Base-by-base conservation (phyloP, 495 filamentous ascomycete genomes). In the Lophium mytilinum region DNA sequence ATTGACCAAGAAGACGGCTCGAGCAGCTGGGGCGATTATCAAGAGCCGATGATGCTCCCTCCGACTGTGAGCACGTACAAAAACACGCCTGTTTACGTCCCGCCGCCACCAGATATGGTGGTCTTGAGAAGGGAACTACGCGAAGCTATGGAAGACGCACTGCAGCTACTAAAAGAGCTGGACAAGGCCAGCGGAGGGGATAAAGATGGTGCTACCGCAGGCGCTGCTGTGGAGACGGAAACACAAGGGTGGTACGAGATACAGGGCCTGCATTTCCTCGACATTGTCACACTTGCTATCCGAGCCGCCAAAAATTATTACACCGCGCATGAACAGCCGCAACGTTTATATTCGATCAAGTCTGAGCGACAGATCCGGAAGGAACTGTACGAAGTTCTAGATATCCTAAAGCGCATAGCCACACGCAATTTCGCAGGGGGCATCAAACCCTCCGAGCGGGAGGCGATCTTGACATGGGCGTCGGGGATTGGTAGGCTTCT, bases 1-100 rank as follows among this genome's bases (percentile, higher is more conserved):
- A 71, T 80, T 33, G 81, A 82, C 17, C 76, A 81, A 46, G 72
- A 77, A 4, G 73, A 78, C 30, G 67, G 65, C 4, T 73, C 69
- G 1, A 77, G 76, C 17, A 68, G 73, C 57, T 82, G 75, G 59
- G 80, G 80, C 0, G 78, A 84, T 36, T 80, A 80, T 37, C 76
- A 82, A 0, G 81, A 84, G 59, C 75, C 79, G 24, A 74, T 82
- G 39, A 92, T 98, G 85, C 83, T 96, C 12, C 93, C 93, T 5
- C 93, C 93, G 3, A 98, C 93, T 0, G 90, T 90, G 9, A 96
- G 90, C 75, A 97, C 94, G 8, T 98, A 97, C 70, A 93, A 85
- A 60, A 84, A 90, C 62, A 86, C 88, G 62, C 85, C 87, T 35
- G 91, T 90, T 59, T 84, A 86, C 49, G 78, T 96, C 35, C 83